Evolutionary conservation across 2,329 filamentous ascomycete species (phyloP).

Genomic region (Coleophoma crateriformis): DNA sequence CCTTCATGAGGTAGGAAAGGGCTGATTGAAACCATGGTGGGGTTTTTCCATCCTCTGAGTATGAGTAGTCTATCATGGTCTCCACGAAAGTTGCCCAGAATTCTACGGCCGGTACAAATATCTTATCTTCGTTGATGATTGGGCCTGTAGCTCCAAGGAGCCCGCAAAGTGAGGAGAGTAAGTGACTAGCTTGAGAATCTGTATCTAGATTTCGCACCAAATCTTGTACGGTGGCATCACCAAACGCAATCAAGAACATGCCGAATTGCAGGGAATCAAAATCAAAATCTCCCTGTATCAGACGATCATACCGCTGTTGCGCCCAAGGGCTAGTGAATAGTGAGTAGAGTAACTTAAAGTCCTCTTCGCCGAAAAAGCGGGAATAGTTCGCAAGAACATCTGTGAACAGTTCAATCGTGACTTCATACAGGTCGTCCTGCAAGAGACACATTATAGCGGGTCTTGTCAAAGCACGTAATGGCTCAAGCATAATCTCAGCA

Average conservation of each 20-base stretch:
- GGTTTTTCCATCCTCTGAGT: conserved; percentile 39
- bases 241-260: conserved; percentile 62
- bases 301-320: conserved; percentile 44
- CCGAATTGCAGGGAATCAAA: conserved; percentile 62
- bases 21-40: conserved; percentile 54
- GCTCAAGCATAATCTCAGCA: conserved; percentile 49
- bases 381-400: conserved; percentile 62
- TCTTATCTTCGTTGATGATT: conserved; percentile 66
- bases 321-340: conserved; percentile 59
- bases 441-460: conserved; percentile 56
- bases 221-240: conserved; percentile 56
- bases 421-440: conserved; percentile 51
- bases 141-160: conserved; percentile 62
- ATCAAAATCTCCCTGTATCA: conserved; percentile 55
- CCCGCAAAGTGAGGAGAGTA: conserved; percentile 55
- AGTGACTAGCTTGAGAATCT: conserved; percentile 39
- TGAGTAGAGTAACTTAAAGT: conserved; percentile 51
- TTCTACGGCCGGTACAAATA: conserved; percentile 67
- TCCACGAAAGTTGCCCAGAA: conserved; percentile 79
- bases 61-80: conserved; percentile 53
- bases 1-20: conserved; percentile 54
- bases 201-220: conserved; percentile 48
- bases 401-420: conserved; percentile 57
- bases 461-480: conserved; percentile 54
- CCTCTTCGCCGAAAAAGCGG: conserved; percentile 51